These are phyloP conservation scores for Collybia sp. DNA, from an alignment of 768 basidiomycete species.

Conservation along the genomic window DNA sequence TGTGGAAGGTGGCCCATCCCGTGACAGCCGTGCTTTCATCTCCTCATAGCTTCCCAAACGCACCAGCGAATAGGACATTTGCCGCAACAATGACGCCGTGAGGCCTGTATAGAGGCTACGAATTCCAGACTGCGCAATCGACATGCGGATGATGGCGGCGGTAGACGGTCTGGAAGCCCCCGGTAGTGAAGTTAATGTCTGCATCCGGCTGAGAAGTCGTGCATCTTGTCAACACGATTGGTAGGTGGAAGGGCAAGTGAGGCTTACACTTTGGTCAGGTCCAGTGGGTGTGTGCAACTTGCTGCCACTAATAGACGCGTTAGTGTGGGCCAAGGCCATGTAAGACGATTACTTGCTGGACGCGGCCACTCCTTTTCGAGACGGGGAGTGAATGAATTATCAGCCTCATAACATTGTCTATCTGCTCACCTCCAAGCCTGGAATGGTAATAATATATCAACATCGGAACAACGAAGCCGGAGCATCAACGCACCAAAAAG, in stretches of 20 bases:
- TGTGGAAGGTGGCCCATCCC: conserved; percentile 46
- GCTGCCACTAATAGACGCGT: conserved; percentile 60
- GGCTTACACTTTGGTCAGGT: conserved; percentile 80
- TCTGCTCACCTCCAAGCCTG: conserved; percentile 60
- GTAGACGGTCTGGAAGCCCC: conserved; percentile 59
- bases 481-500: conserved; percentile 40
- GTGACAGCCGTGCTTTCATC: conserved; percentile 55
- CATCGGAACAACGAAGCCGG: conserved; percentile 2
- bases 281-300: conserved; percentile 76
- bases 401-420: conserved; percentile 1
- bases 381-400: conserved; percentile 7
- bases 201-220: conserved; percentile 59
- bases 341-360: conserved; percentile 41
- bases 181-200: conserved; percentile 49
- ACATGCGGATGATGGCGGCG: conserved; percentile 55
- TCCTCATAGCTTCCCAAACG: conserved; percentile 81
- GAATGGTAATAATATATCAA: conserved; percentile 6
- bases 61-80: conserved; percentile 90
- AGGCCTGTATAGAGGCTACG: conserved; percentile 78
- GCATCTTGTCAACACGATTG: conserved; percentile 1
- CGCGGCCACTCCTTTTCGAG: conserved; percentile 49
- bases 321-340: conserved; percentile 2
- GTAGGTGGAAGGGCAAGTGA: not conserved
- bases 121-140: conserved; percentile 64
- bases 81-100: conserved; percentile 77